Conservation (phyloP, 2,329 filamentous ascomycete species). For the Fusarium robinianum region DNA sequence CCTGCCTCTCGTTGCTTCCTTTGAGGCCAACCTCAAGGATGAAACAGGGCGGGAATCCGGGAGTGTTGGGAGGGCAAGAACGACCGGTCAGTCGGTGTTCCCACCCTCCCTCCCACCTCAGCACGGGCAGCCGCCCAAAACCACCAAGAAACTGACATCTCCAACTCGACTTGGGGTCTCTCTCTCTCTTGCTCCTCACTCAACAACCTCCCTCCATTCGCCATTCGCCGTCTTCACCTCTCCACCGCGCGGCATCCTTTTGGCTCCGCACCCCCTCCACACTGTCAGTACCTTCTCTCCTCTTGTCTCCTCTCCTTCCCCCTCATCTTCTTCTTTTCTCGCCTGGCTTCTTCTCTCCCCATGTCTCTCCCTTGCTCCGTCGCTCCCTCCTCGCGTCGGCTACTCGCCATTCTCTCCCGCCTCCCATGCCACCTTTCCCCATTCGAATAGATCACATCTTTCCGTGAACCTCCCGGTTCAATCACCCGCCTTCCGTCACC, state of each 20-base stretch:
- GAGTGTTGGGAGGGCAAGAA: not conserved
- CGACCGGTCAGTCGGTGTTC: slow-evolving; percentile 8
- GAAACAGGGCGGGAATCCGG: slow-evolving; percentile 3
- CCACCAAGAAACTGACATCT: slow-evolving; percentile 3
- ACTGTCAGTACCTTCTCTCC: slow-evolving; percentile 13
- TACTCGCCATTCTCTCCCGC: slow-evolving; percentile 15
- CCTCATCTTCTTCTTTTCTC: slow-evolving; percentile 13
- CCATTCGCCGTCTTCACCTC: slow-evolving; percentile 7
- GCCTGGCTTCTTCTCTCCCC: slow-evolving; percentile 5
- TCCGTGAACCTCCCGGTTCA: too few species aligned
- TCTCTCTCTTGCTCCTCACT: too few species aligned
- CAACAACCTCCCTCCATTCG: slow-evolving; percentile 5
- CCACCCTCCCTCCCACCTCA: not conserved
- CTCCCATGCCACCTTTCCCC: slow-evolving; percentile 8
- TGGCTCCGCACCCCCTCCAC: slow-evolving; percentile 11
- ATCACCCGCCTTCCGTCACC: slow-evolving; percentile 1
- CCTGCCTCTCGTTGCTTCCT: slow-evolving; percentile 19
- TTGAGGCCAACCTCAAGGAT: slow-evolving; percentile 28
- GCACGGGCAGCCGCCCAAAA: not conserved
- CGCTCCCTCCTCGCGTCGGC: slow-evolving; percentile 13
- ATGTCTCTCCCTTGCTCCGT: slow-evolving; percentile 18
- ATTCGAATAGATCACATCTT: slow-evolving; percentile 2
- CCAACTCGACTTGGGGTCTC: slow-evolving; percentile 1
- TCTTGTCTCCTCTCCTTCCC: slow-evolving; percentile 13
- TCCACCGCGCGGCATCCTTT: slow-evolving; percentile 20